Base-by-base conservation (phyloP, 2,329 filamentous ascomycete species). In the Fusarium albosuccineum region DNA sequence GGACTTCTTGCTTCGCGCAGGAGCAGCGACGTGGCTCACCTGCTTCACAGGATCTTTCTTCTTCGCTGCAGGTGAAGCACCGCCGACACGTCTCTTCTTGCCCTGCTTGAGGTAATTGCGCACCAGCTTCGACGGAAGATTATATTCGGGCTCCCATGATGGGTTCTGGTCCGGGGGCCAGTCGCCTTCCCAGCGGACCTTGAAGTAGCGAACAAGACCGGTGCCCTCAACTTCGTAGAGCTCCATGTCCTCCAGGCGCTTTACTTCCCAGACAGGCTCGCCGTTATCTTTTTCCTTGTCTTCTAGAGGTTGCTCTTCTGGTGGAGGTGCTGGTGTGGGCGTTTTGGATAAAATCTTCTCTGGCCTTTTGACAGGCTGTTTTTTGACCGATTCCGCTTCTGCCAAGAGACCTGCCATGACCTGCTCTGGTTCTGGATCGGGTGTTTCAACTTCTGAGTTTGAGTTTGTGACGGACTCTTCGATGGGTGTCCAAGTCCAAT, bases 111-210 rank as follows among this genome's bases (percentile, higher is more conserved):
- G 60, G 58, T 83, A 88, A 3, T 75, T 75, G 7, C 73, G 75
- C 2, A 87, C 76, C 39, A 87, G 70, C 0, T 60, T 60, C 0
- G 71, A 57, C 0, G 83, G 74, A 3, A 89, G 80, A 53, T 87
- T 86, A 4, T 80, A 80, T 64, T 83, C 81, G 0, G 86, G 86
- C 68, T 89, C 86, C 86, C 86, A 89, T 0, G 86, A 85, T 0
- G 85, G 84, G 56, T 89, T 87, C 70, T 87, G 81, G 9, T 82
- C 83, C 0, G 80, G 75, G 0, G 86, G 85, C 86, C 86, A 89
- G 60, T 86, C 75, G 8, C 86, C 86, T 44, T 81, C 82, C 86
- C 86, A 89, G 7, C 82, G 81, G 1, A 89, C 85, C 30, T 82
- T 77, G 72, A 85, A 89, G 59, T 80, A 81, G 4, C 82, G 82